Base-by-base conservation (phyloP, 2,329 filamentous ascomycete species). In the Penicillium sp. region DNA sequence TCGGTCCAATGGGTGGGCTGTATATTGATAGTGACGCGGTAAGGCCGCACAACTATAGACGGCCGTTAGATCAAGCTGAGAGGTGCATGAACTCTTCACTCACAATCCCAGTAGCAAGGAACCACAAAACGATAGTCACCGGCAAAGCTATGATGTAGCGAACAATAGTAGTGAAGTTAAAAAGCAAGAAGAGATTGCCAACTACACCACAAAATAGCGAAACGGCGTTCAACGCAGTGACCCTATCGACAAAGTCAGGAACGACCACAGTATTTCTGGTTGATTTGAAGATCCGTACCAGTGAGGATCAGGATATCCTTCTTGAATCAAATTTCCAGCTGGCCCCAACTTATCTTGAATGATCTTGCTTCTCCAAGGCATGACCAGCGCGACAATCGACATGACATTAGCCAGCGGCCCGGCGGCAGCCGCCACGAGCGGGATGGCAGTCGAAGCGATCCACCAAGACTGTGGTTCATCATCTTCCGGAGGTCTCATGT, bases 391-490 rank as follows among this genome's bases (percentile, higher is more conserved):
- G 55, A 88, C 90, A 52, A 96, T 90, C 51, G 88, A 92, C 71
- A 94, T 88, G 27, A 94, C 85, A 51, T 92, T 95, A 2, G 92
- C 92, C 9, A 95, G 82, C 0, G 92, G 92, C 0, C 90, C 90
- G 2, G 94, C 81, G 0, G 91, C 90, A 30, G 90, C 91, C 2
- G 91, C 90, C 10, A 94, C 80, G 66, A 96, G 83, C 28, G 88
- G 89, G 56, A 92, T 78, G 3, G 75, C 76, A 1, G 76, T 80
- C 2, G 76, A 77, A 1, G 76, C 76, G 55, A 79, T 68, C 77
- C 77, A 80, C 76, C 76, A 79, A 45, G 74, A 70, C 46, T 73
- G 69, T 7, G 68, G 70, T 39, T 74, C 70, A 43, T 74, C 73
- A 54, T 77, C 74, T 14, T 76, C 73, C 20, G 68, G 60, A 3